phyloP scores from a whole-genome alignment of 2,329 filamentous ascomycete species.

The Calonectria pseudoreteaudii region DNA sequence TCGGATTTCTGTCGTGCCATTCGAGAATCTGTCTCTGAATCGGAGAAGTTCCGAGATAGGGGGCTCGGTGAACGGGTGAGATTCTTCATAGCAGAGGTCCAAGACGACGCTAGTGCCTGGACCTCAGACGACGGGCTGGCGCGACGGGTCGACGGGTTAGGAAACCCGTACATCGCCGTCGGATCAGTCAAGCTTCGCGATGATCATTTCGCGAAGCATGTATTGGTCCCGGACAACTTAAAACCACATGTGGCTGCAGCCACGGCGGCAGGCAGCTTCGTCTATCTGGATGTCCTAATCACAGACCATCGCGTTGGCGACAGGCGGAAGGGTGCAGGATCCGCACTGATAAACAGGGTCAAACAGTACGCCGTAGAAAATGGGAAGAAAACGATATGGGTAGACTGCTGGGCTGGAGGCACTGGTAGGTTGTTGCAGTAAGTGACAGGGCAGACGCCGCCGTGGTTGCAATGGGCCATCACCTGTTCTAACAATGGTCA shows the following conservation, averaged over 20 bases:
- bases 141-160: constrained; percentile 30
- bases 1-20: constrained; percentile 37
- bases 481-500: constrained; percentile 27
- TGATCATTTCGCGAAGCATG: constrained; percentile 23
- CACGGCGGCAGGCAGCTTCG: constrained; percentile 25
- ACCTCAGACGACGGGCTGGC: constrained; percentile 23
- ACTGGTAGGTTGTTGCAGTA: constrained; percentile 37
- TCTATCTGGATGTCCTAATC: constrained; percentile 31
- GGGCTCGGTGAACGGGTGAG: constrained; percentile 39
- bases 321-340: constrained; percentile 29
- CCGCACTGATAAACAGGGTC: constrained; percentile 27
- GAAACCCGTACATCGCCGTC: constrained; percentile 28
- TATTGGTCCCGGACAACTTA: constrained; percentile 25
- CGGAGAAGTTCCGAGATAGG: constrained; percentile 38
- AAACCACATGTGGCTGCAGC: constrained; percentile 26
- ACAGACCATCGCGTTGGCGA: constrained; percentile 27
- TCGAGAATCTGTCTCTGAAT: constrained; percentile 35
- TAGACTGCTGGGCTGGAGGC: constrained; percentile 45
- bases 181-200: constrained; percentile 28
- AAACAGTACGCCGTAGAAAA: constrained; percentile 33
- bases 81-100: constrained; percentile 44
- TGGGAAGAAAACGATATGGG: constrained; percentile 35
- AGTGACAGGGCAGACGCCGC: neutral
- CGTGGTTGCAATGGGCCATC: neutral
- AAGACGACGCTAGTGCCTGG: constrained; percentile 15